Conservation (phyloP, 495 filamentous ascomycete species). For the Aspergillus bertholletiae region DNA sequence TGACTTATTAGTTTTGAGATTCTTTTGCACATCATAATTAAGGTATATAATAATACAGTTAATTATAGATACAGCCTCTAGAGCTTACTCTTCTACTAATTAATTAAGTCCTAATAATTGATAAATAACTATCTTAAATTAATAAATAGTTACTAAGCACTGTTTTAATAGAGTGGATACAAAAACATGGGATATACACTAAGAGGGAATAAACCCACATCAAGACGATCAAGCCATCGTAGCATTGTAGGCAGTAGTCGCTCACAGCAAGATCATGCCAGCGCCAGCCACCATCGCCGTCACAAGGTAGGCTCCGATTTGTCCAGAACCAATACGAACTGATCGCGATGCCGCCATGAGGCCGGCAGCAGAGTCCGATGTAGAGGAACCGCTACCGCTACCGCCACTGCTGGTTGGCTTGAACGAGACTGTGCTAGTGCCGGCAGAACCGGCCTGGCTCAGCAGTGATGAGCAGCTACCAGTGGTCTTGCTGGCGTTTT, state of each 20-base stretch:
- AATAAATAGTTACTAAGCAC: too few species aligned
- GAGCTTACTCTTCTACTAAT: too few species aligned
- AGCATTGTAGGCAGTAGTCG: too few species aligned
- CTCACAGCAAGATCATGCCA: not conserved
- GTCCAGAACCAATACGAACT: slow-evolving; percentile 4
- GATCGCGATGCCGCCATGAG: slow-evolving; percentile 45
- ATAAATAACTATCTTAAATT: too few species aligned
- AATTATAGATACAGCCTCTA: too few species aligned
- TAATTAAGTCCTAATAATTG: too few species aligned
- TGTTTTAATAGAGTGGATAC: too few species aligned
- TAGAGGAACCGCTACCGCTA: slow-evolving; percentile 5
- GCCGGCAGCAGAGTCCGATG: slow-evolving; percentile 41
- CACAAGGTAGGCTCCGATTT: not conserved
- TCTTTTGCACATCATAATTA: slow-evolving; percentile 20
- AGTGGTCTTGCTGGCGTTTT: slow-evolving; percentile 42
- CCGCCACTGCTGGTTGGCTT: slow-evolving; percentile 32
- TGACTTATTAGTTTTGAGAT: slow-evolving; percentile 28
- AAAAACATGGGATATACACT: too few species aligned
- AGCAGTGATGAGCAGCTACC: slow-evolving; percentile 52
- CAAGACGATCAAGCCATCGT: too few species aligned
- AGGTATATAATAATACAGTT: too few species aligned
- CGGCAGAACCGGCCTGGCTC: slow-evolving; percentile 54
- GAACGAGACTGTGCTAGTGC: slow-evolving; percentile 59
- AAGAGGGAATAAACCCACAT: too few species aligned
- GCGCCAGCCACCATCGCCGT: not conserved